Evolutionary conservation across 1,284 basidiomycete species (phyloP), one percentile per base, ranked within the genome.

Genomic region (Moesziomyces antarcticus): DNA sequence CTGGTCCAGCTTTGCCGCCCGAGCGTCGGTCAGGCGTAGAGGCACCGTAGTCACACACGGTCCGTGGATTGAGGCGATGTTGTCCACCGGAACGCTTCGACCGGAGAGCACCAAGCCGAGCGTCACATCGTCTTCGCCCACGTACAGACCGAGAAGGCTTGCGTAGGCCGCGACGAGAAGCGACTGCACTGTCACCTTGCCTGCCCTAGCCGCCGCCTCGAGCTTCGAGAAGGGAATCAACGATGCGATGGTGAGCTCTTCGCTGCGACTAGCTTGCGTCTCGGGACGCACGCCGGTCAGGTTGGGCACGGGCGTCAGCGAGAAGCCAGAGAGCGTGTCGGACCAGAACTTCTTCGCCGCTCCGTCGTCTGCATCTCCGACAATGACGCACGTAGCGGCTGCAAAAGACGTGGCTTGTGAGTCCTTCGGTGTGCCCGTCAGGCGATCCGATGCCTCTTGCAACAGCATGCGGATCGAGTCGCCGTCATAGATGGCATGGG

Each of bases 401-500:
- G 44, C 54, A 50, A 76, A 75, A 6, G 62, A 63, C 16, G 52
- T 11, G 4, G 52, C 56, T 20, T 43, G 11, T 44, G 4, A 25
- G 16, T 48, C 27, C 18, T 25, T 11, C 4, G 35, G 22, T 18
- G 46, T 49, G 22, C 57, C 52, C 2, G 16, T 18, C 24, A 63
- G 61, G 6, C 47, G 43, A 8, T 62, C 62, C 1, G 69, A 62
- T 3, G 69, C 74, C 41, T 76, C 73, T 11, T 45, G 43, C 13
- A 69, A 47, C 6, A 80, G 58, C 58, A 72, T 49, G 18, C 61
- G 58, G 46, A 82, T 62, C 25, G 80, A 79, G 9, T 68, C 76
- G 1, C 80, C 81, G 47, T 83, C 81, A 55, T 81, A 83, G 35
- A 83, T 57, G 10, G 80, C 80, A 45, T 83, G 81, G 4, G 64